Evolutionary conservation across 805 yeast genomes (phyloP), one percentile per base, ranked within the genome.

Genomic region (Ogataea wickerhamii): DNA sequence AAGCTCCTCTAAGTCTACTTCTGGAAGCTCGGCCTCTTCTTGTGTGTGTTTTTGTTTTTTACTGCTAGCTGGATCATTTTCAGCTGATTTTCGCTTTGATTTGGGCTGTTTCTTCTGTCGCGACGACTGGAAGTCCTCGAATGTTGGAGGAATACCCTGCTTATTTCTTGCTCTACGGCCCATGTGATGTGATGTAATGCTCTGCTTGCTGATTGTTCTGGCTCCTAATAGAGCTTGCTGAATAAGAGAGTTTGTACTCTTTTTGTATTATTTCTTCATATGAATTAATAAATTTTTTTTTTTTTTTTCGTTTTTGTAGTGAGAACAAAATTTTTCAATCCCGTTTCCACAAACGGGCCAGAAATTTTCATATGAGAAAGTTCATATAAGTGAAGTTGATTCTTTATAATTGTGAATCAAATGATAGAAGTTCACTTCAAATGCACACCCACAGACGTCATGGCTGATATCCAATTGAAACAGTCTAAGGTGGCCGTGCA

Each of bases 141-240:
- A 69, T 5, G 88, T 60, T 24, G 96, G 96, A 51, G 98, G 98
- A 42, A 76, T 85, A 32, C 87, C 93, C 68, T 91, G 98, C 72
- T 87, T 91, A 55, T 87, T 83, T 65, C 83, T 87, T 42, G 87
- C 86, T 70, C 86, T 82, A 76, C 96, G 83, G 62, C 98, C 98
- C 95, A 89, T 87, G 17, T 26, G 29, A 7, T 7, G 29, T 12
- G n/a, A 6, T n/a, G n/a, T n/a, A n/a, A n/a, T n/a, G n/a, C n/a
- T n/a, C n/a, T n/a, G n/a, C n/a, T n/a, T n/a, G n/a, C n/a, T n/a
- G n/a, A n/a, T n/a, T n/a, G n/a, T n/a, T n/a, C n/a, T n/a, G n/a
- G n/a, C n/a, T n/a, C n/a, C n/a, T n/a, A n/a, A n/a, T n/a, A n/a
- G n/a, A n/a, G n/a, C n/a, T n/a, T 22, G 25, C 25, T 22, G 12